Evolutionary conservation across 2,329 filamentous ascomycete genomes (phyloP).

Genomic region (Fonsecaea multimorphosa): DNA sequence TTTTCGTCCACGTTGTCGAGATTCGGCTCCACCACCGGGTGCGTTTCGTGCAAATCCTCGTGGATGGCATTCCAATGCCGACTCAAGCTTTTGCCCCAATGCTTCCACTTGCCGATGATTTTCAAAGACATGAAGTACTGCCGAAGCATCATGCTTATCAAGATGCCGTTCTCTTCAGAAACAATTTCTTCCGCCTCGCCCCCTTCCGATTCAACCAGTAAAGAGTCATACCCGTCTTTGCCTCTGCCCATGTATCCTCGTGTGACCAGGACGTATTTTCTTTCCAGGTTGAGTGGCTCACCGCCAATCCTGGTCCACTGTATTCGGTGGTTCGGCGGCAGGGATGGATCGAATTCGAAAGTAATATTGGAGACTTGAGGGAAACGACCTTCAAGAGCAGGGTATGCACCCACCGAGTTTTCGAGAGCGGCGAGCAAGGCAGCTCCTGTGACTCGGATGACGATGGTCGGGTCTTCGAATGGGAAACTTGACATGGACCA

Average conservation of each 20-base stretch:
- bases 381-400: constrained; percentile 82
- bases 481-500: constrained; percentile 64
- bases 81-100: constrained; percentile 67
- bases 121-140: constrained; percentile 91
- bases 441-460: constrained; percentile 73
- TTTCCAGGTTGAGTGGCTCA: constrained; percentile 65
- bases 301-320: constrained; percentile 66
- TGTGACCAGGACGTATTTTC: constrained; percentile 75
- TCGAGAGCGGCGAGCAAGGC: constrained; percentile 81
- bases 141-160: constrained; percentile 83
- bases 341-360: constrained; percentile 72
- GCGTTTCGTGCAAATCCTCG: constrained; percentile 59
- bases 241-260: constrained; percentile 88
- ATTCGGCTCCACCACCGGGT: constrained; percentile 36
- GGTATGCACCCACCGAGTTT: constrained; percentile 80
- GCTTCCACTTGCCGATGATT: constrained; percentile 78
- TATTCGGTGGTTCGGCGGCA: constrained; percentile 67
- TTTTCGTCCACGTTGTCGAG: constrained; percentile 9
- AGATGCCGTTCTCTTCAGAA: constrained; percentile 82
- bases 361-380: constrained; percentile 84
- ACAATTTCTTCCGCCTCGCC: constrained; percentile 79
- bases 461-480: constrained; percentile 87
- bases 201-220: constrained; percentile 77
- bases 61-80: constrained; percentile 72
- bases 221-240: constrained; percentile 80